A percentile compares a stretch with the other conserved stretches of the same genome.
These are phyloP conservation scores for Zygotorulaspora mrakii DNA, from an alignment of 1,139 yeast genomes.

Conservation along the genomic window DNA sequence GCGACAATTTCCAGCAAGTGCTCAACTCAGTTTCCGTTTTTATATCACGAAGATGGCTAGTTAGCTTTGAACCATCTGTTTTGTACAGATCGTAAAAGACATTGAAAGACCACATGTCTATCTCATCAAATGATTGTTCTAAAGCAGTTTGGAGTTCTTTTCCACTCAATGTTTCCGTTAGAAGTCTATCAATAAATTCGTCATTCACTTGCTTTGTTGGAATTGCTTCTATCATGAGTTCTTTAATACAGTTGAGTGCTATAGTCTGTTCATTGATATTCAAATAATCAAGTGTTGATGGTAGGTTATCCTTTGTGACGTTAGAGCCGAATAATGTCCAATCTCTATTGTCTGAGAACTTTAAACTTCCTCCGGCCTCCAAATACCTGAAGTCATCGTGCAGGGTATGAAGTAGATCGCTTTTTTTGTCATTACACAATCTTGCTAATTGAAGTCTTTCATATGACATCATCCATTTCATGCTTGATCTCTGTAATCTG, in stretches of 20 bases:
- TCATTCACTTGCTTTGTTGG: constrained; percentile 17
- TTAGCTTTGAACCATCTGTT: constrained; percentile 16
- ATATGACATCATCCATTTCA: constrained; percentile 24
- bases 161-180: constrained; percentile 1
- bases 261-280: constrained; percentile 20
- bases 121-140: constrained; percentile 11
- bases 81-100: constrained; percentile 23
- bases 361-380: constrained; percentile 12
- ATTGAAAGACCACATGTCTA: constrained; percentile 25
- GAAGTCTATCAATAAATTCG: constrained; percentile 13
- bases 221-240: constrained; percentile 28
- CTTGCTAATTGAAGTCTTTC: constrained; percentile 29
- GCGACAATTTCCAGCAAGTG: constrained; percentile 25
- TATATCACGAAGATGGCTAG: constrained; percentile 7
- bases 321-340: constrained; percentile 21
- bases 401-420: constrained; percentile 17
- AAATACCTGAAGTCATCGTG: constrained; percentile 18
- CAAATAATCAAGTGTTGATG: constrained; percentile 19
- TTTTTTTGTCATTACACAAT: constrained; percentile 32
- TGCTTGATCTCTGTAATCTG: constrained; percentile 22
- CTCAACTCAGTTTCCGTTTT: constrained; percentile 4
- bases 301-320: constrained; percentile 10
- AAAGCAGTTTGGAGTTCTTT: constrained; percentile 5
- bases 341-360: constrained; percentile 32
- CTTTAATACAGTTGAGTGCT: constrained; percentile 19